Base-by-base conservation (phyloP, 208 protist species). In the Leishmania arabica region DNA sequence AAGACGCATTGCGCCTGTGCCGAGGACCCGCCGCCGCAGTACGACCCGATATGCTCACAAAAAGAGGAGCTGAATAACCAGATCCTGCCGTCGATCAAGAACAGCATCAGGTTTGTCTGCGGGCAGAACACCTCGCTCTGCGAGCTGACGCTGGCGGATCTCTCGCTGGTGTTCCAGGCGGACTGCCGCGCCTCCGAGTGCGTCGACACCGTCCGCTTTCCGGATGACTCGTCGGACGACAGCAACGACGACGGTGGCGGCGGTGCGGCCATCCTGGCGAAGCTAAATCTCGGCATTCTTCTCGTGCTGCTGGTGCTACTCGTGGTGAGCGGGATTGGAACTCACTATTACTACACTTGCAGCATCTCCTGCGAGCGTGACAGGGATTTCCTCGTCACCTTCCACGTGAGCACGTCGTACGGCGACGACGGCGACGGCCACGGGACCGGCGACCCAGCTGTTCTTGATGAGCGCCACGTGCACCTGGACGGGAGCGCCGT, bases 151-250 rank as follows among this genome's bases (percentile, higher is more conserved):
- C 81, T 96, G 37, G 68, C 74, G 1, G 94, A 97, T 78, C 60
- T 95, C 60, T 65, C 82, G 13, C 80, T 96, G 53, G 68, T 95
- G 8, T 94, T 97, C 77, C 82, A 96, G 53, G 88, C 87, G 13
- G 65, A 91, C 51, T 97, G 94, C 69, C 81, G 75, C 53, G 92
- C 91, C 45, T 85, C 89, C 31, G 92, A 97, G 84, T 97, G 94
- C 78, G 86, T 95, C n/a, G 85, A 95, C 76, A 82, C 79, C 49
- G 53, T 45, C 24, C 27, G 71, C 72, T 97, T 93, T 73, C 91
- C 93, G 17, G 72, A 82, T 75, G 34, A 24, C n/a, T 80, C 86
- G 19, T 31, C 58, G 9, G 76, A 83, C 58, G 75, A 83, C 54
- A 77, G 34, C 53, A 73, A 21, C 53, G 49, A 51, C 76, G 34